phyloP scores from a whole-genome alignment of 495 filamentous ascomycete species.

The Aspergillus saccharolyticus region DNA sequence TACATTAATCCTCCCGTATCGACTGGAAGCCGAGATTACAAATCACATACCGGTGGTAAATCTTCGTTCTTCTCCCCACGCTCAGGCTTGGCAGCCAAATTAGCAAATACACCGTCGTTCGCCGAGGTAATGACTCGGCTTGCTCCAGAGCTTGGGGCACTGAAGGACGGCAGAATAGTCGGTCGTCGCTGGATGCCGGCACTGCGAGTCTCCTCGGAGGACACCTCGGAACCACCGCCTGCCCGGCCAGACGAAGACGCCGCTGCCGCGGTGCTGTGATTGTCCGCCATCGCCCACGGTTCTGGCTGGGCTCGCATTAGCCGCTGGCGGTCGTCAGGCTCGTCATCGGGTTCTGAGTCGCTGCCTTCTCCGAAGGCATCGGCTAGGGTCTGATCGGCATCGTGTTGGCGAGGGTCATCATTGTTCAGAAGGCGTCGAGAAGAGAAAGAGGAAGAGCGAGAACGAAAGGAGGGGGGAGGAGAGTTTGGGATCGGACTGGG shows the following conservation, averaged over 20 bases:
- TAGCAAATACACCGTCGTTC: constrained; percentile 95
- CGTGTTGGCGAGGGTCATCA: constrained; percentile 47
- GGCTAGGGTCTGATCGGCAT: constrained; percentile 71
- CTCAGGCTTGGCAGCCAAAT: constrained; percentile 87
- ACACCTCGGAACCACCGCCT: constrained; percentile 17
- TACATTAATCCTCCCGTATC: not conserved
- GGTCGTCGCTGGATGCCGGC: constrained; percentile 39
- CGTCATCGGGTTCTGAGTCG: constrained; percentile 65
- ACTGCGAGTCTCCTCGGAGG: constrained; percentile 13
- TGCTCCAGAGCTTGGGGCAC: constrained; percentile 29
- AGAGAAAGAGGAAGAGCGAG: constrained; percentile 69
- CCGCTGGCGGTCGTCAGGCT: constrained; percentile 75
- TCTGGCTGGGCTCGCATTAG: constrained; percentile 69
- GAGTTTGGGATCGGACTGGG: constrained; percentile 62
- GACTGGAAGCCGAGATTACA: constrained; percentile 2
- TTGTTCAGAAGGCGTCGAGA: constrained; percentile 48
- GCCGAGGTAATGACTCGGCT: constrained; percentile 49
- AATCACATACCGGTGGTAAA: constrained; percentile 75
- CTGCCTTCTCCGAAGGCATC: constrained; percentile 82
- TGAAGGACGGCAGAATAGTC: constrained; percentile 49
- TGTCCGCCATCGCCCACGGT: constrained; percentile 29
- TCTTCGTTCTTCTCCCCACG: constrained; percentile 76
- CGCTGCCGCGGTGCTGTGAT: constrained; percentile 13
- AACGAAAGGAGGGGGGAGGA: constrained; percentile 91
- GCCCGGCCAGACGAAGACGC: constrained; percentile 37